Evolutionary conservation across 805 yeast species (phyloP), one percentile per base, ranked within the genome.

Genomic region (Yarrowia hollandica): DNA sequence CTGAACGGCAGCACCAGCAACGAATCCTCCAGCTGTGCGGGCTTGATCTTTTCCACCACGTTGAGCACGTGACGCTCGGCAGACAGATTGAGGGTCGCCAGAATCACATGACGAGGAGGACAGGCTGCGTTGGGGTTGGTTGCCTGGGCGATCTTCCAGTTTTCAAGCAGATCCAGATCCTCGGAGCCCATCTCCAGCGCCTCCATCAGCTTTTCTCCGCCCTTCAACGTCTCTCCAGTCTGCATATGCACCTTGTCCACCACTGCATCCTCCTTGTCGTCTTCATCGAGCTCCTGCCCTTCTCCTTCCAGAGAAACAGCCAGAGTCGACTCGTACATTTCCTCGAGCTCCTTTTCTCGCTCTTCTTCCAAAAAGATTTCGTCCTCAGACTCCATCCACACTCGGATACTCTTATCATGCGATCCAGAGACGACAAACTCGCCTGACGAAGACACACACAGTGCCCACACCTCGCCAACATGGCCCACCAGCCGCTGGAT

Each of bases 281-380:
- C 76, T 11, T 69, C 77, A 9, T 70, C 76, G 3, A 66, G 73
- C 46, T 73, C 79, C 21, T 68, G 74, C 31, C 75, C 81, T 12
- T 75, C 79, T 14, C 75, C 83, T 67, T 89, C 96, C 41, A 90
- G 73, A 4, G 91, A 83, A 14, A 80, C 82, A 54, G 90, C 76
- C 42, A 94, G 75, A 7, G 86, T 87, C n/a, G 82, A 79, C 69
- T 94, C 98, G 68, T 91, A 90, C 60, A 85, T 75, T 71, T 91
- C 96, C 70, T 94, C 99, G 81, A 90, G 78, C 72, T 94, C 99
- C 72, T 86, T 88, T 70, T 94, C 99, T 61, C 94, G 80, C 74
- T 94, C 99, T 77, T 94, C 99, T 72, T 94, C 97, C 62, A 94
- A 74, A 70, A 94, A 94, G n/a, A 94, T 94, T 66, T 92, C 91